Percentiles rank a stretch among this genome's conserved stretches.
phyloP scores from a whole-genome alignment of 306 rosid species.

The Hippophae tibetana region DNA sequence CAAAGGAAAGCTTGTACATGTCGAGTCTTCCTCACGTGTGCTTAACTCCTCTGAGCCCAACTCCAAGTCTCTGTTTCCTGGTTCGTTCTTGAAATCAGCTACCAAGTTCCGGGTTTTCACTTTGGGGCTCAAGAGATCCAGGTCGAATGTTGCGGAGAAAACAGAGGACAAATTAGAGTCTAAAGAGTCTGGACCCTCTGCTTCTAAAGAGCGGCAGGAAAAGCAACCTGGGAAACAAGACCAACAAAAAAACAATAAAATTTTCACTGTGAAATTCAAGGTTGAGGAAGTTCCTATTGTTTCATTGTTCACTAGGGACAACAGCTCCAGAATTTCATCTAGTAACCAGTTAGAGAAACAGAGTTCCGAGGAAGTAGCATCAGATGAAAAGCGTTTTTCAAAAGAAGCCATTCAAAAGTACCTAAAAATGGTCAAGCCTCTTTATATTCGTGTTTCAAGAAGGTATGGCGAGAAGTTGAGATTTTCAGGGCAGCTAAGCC shows the following conservation, averaged over 20 bases:
- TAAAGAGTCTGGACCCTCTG: conserved; percentile 12
- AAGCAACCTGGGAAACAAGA: conserved; percentile 5
- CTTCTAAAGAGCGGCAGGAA: conserved; percentile 9
- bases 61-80: conserved; percentile 51
- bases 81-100: conserved; percentile 70
- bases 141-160: conserved; percentile 23
- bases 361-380: conserved; percentile 27
- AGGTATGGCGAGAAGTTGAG: conserved; percentile 60
- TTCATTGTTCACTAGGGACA: conserved; percentile 73
- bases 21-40: conserved; percentile 27
- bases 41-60: conserved; percentile 28
- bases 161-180: background rate
- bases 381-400: conserved; percentile 61
- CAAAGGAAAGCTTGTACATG: conserved; percentile 59
- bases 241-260: conserved; percentile 24
- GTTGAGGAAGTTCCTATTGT: conserved; percentile 79
- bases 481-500: conserved; percentile 40
- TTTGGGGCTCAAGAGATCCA: conserved; percentile 62
- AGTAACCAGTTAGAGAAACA: conserved; percentile 27
- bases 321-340: conserved; percentile 45
- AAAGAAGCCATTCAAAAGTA: conserved; percentile 82
- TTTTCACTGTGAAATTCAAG: conserved; percentile 66
- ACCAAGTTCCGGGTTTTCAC: conserved; percentile 76
- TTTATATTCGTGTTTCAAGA: conserved; percentile 65
- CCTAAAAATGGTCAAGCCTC: conserved; percentile 79